Base-by-base conservation (phyloP, 495 filamentous ascomycete species). In the Penicillium daleae region DNA sequence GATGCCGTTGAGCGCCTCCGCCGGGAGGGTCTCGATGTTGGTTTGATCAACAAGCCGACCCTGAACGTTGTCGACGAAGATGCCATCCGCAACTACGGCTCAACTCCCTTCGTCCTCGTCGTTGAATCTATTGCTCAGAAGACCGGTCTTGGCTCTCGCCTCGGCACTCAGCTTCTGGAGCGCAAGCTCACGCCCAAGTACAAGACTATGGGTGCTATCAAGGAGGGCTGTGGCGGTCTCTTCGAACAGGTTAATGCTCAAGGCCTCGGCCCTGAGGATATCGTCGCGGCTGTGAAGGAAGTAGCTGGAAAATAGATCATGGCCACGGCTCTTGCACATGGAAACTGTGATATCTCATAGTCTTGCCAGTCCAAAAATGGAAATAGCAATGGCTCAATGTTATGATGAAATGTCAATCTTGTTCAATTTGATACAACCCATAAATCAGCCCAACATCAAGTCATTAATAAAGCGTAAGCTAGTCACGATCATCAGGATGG, bases 401-500 rank as follows among this genome's bases (percentile, higher is more conserved):
- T 32, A 54, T 21, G 51, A 32, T 54, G 51, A 35, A 31, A 54
- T 33, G 12, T 21, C 51, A 53, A 54, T 32, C 6, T 54, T 42
- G 6, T 22, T 50, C n/a, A 27, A 46, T 44, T 19, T 40, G 22
- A 15, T 40, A 29, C 19, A 24, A 46, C 21, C 12, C 9, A 46
- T 39, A 3, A 39, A 39, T 17, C 35, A 0, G 3, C 17, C 15
- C 17, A 39, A 15, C 35, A 17, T 17, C 12, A 39, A 17, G 0
- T 17, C 10, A 39, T 39, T 39, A 39, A 17, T 15, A 15, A 3
- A 39, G 17, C 10, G 13, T 3, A 6, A 32, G 1, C 52, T 73
- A 83, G 17, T 83, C 78, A 5, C 56, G 66, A 56, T 83, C 77
- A 56, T 83, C 74, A 21, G 77, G 75, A 75, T 84, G 76, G 60